Conservation (phyloP, 176 grass and related monocot species). For the Lolium rigidum region DNA sequence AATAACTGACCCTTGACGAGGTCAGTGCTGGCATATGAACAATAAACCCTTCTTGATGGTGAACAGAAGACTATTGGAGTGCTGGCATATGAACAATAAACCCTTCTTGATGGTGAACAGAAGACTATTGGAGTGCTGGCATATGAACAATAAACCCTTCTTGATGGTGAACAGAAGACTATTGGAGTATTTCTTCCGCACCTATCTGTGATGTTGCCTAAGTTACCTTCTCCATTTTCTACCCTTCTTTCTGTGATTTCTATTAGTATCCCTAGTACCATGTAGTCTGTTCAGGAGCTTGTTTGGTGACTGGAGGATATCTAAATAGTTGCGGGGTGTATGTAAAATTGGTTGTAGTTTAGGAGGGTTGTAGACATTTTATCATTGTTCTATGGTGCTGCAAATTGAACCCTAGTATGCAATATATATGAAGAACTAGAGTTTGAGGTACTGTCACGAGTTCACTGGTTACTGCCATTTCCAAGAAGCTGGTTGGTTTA, state of each 20-base stretch:
- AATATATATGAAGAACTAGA: conserved; percentile 31
- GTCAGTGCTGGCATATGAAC: conserved; percentile 9
- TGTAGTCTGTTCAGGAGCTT: conserved; percentile 30
- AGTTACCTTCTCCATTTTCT: background rate
- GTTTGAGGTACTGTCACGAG: background rate
- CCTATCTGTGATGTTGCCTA: background rate
- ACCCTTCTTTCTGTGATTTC: conserved; percentile 25
- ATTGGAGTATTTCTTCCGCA: background rate
- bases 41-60: conserved; percentile 7
- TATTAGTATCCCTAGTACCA: conserved; percentile 8
- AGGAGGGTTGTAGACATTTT: conserved; percentile 34
- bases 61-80: conserved; percentile 31
- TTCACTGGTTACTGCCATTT: background rate
- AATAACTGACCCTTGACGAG: conserved; percentile 30
- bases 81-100: conserved; percentile 4
- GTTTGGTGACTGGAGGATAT: conserved; percentile 23
- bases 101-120: conserved; percentile 7
- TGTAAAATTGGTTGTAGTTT: conserved; percentile 48
- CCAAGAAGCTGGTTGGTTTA: background rate
- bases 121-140: conserved; percentile 35
- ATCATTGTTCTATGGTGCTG: conserved; percentile 23
- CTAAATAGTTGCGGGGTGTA: conserved; percentile 24
- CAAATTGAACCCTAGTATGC: conserved; percentile 23
- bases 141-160: conserved; percentile 13
- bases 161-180: conserved; percentile 24